Base-by-base conservation (phyloP, 1,139 yeast genomes). In the Dujonia santamariae region DNA sequence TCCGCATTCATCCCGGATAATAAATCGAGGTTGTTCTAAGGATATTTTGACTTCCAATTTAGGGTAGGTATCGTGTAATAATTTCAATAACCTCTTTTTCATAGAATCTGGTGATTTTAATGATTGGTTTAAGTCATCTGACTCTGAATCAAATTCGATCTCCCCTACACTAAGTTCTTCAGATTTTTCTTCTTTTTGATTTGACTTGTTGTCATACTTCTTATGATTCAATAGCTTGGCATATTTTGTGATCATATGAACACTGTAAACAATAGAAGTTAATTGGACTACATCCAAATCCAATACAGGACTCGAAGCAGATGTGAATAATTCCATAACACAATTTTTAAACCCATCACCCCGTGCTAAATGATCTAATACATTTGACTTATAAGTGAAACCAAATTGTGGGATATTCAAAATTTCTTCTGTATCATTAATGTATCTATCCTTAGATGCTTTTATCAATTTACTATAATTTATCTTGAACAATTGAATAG, bases 381-480 rank as follows among this genome's bases (percentile, higher is more conserved):
- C 40, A 42, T 81, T 81, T 0, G 85, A 72, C 44, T 75, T 75
- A 37, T 75, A 67, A 13, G 77, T 75, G 21, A 75, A 44, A 23
- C 77, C 68, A 37, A 68, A 56, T 45, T 67, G 76, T 1, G 85
- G 85, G 3, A 78, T 49, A 31, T 66, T 73, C 18, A 77, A 47
- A 5, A 79, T 48, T 46, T 79, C 81, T 38, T 60, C 53, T 9
- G 52, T 38, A 9, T 38, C 36, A 25, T 45, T 48, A 7, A 46
- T 47, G 13, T 11, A 12, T n/a, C 32, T 23, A 11, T 27, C 26
- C 3, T 13, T 23, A 7, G 18, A 22, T 14, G 11, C 28, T 36
- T 19, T 31, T 20, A 21, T 31, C 14, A 41, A 39, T 17, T 48
- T 46, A 1, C 53, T 44, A 37, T 56, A 61, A 33, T 61, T 57